Conservation (phyloP, 495 filamentous ascomycete genomes). For the Apodospora peruviana region DNA sequence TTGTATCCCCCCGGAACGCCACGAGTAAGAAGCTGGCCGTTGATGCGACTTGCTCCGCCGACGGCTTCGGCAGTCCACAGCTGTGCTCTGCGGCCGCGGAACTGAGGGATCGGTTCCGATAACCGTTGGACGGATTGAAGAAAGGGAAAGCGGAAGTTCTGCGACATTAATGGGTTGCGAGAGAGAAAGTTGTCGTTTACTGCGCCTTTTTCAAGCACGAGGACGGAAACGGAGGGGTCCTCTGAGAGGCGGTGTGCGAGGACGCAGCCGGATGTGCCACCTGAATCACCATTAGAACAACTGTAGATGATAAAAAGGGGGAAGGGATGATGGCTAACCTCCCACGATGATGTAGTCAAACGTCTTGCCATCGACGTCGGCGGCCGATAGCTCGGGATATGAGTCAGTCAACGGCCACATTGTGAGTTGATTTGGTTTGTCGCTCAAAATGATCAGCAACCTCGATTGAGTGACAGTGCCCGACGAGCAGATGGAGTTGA, state of each 20-base stretch:
- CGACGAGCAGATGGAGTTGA: too few relatives aligned
- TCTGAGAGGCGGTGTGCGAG: slow-evolving; percentile 46
- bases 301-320: neutral
- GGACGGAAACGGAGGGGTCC: slow-evolving; percentile 37
- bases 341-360: slow-evolving; percentile 32
- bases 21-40: slow-evolving; percentile 21
- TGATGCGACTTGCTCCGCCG: slow-evolving; percentile 23
- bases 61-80: slow-evolving; percentile 21
- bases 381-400: slow-evolving; percentile 9
- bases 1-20: slow-evolving; percentile 19
- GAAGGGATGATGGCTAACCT: neutral
- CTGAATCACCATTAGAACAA: neutral
- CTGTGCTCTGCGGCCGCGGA: slow-evolving; percentile 4
- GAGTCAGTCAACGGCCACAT: slow-evolving; percentile 15
- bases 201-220: slow-evolving; percentile 43
- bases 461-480: too few relatives aligned
- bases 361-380: slow-evolving; percentile 7
- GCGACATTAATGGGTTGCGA: slow-evolving; percentile 20
- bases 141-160: slow-evolving; percentile 12
- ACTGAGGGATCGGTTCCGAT: slow-evolving; percentile 17
- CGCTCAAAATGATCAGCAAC: too few relatives aligned
- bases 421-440: neutral
- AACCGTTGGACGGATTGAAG: slow-evolving; percentile 14
- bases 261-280: slow-evolving; percentile 39
- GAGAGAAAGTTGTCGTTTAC: slow-evolving; percentile 28